A percentile compares a stretch with the other conserved stretches of the same genome.
phyloP scores from a whole-genome alignment of 2,329 filamentous ascomycete species.

The Botrytis porri region DNA sequence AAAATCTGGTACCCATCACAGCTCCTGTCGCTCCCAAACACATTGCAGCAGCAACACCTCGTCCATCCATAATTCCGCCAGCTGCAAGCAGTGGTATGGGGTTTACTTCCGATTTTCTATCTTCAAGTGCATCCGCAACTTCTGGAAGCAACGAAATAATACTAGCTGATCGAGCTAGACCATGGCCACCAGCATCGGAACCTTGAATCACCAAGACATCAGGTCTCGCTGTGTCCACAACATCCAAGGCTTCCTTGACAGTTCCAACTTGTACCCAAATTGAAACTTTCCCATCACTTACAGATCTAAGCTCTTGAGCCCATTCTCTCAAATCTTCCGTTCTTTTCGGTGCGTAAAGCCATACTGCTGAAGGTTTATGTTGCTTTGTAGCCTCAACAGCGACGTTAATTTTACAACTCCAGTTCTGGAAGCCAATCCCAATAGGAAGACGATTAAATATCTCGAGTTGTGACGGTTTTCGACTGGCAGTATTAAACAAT shows the following conservation, averaged over 20 bases:
- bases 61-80: slow-evolving; percentile 40
- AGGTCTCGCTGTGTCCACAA: slow-evolving; percentile 30
- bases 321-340: slow-evolving; percentile 5
- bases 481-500: background rate
- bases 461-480: background rate
- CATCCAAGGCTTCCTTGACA: slow-evolving; percentile 28
- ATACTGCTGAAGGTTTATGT: slow-evolving; percentile 41
- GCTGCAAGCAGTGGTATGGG: slow-evolving; percentile 37
- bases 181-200: slow-evolving; percentile 41
- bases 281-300: slow-evolving; percentile 24
- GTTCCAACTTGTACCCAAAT: slow-evolving; percentile 40
- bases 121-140: slow-evolving; percentile 33
- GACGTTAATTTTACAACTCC: slow-evolving; percentile 42
- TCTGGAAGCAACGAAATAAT: slow-evolving; percentile 40
- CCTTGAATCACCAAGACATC: slow-evolving; percentile 41
- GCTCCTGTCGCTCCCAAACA: slow-evolving; percentile 42
- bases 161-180: slow-evolving; percentile 32
- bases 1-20: slow-evolving; percentile 50
- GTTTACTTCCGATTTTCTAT: slow-evolving; percentile 3
- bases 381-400: slow-evolving; percentile 34
- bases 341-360: slow-evolving; percentile 46
- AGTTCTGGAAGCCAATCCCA: slow-evolving; percentile 48
- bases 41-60: slow-evolving; percentile 39
- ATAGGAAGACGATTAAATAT: slow-evolving; percentile 40
- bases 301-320: background rate